Evolutionary conservation across 257 asterid genomes (phyloP).

Genomic region (Petunia secreta): DNA sequence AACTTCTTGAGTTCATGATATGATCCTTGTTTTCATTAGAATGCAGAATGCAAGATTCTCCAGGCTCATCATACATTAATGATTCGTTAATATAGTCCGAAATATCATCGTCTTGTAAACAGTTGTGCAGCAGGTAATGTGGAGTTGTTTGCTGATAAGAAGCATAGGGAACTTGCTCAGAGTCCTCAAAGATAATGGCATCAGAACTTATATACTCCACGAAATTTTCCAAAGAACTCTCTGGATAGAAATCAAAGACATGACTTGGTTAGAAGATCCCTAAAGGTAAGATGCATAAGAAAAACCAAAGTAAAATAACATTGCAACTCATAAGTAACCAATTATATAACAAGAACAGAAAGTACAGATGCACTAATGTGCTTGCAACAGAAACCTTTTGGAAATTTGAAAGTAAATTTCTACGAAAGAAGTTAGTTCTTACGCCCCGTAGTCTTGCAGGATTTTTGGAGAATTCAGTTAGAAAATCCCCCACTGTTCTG

Average conservation of each 20-base stretch:
- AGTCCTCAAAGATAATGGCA: background rate
- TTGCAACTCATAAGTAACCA: background rate
- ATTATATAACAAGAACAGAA: no score
- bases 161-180: background rate
- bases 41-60: background rate
- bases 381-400: no score
- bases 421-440: background rate
- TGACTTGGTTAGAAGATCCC: background rate
- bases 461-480: conserved; percentile 1
- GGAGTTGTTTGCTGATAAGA: background rate
- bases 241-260: background rate
- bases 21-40: background rate
- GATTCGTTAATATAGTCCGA: background rate
- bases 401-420: background rate
- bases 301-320: background rate
- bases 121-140: background rate
- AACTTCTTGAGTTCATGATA: no score
- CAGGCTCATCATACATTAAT: background rate
- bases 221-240: background rate
- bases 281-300: background rate
- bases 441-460: conserved; percentile 11
- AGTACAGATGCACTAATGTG: no score
- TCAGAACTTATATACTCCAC: background rate
- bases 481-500: conserved; percentile 32
- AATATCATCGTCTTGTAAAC: background rate